Percentiles rank a stretch among this genome's conserved stretches.
phyloP scores from a whole-genome alignment of 2,329 filamentous ascomycete genomes.

The Microdochium nivale region DNA sequence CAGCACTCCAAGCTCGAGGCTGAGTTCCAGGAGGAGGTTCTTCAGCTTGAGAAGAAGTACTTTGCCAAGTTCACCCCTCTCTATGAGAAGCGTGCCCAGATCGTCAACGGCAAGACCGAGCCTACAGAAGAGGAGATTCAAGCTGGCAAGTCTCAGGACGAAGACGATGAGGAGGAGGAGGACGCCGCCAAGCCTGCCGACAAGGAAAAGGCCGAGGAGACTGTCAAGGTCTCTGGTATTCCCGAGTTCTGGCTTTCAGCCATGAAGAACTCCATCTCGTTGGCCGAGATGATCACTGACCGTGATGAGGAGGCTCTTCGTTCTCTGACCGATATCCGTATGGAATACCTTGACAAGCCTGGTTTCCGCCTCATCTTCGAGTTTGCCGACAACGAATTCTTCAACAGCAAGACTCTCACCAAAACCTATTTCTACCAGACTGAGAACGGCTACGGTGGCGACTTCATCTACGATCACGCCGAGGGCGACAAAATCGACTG shows the following conservation, averaged over 20 bases:
- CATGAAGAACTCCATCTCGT: conserved; percentile 98
- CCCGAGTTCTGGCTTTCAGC: conserved; percentile 99
- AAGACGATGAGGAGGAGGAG: conserved; percentile 55
- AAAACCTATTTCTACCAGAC: conserved; percentile 99
- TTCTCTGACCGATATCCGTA: conserved; percentile 83
- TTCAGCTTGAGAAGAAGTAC: conserved; percentile 98
- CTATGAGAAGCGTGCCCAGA: conserved; percentile 88
- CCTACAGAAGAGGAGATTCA: conserved; percentile 81
- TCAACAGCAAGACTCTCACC: conserved; percentile 92
- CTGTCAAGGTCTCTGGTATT: conserved; percentile 63
- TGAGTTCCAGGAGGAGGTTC: conserved; percentile 96
- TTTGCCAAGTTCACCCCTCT: conserved; percentile 97
- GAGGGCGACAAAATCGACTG: conserved; percentile 98
- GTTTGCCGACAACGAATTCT: conserved; percentile 90
- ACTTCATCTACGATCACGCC: conserved; percentile 99
- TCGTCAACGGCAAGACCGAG: conserved; percentile 81
- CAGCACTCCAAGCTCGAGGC: conserved; percentile 97
- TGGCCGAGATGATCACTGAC: conserved; percentile 98
- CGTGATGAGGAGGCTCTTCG: conserved; percentile 92
- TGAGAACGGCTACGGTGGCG: conserved; percentile 95
- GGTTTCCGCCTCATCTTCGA: conserved; percentile 98
- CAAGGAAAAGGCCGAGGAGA: conserved; percentile 42
- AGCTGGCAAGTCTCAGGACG: conserved; percentile 73
- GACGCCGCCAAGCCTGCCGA: conserved; percentile 45
- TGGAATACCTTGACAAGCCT: conserved; percentile 98